Conservation (phyloP, 2,329 filamentous ascomycete genomes). For the Alternaria arborescens region DNA sequence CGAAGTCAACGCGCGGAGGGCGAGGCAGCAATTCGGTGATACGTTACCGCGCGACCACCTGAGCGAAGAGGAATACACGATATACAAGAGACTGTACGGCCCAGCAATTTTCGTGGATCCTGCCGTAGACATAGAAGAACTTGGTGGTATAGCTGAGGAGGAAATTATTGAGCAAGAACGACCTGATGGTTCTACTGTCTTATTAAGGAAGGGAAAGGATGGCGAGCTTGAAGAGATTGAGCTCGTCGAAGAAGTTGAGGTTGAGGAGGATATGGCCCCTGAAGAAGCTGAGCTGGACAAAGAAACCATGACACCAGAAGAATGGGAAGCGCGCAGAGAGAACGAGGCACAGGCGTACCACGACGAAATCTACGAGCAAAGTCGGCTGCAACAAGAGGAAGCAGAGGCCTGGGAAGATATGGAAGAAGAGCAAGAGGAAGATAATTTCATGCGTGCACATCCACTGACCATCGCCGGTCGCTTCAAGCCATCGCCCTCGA, state of each 20-base stretch:
- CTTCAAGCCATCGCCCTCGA: slow-evolving; percentile 76
- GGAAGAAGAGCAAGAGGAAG: slow-evolving; percentile 41
- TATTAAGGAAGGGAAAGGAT: slow-evolving; percentile 65
- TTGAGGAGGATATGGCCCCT: slow-evolving; percentile 10
- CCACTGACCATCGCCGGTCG: slow-evolving; percentile 77
- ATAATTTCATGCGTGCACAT: slow-evolving; percentile 69
- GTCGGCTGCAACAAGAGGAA: slow-evolving; percentile 53
- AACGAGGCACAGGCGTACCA: slow-evolving; percentile 44
- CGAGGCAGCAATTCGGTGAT: slow-evolving; percentile 79
- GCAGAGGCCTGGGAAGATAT: slow-evolving; percentile 48
- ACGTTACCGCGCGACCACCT: slow-evolving; percentile 76
- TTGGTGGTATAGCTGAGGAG: slow-evolving; percentile 59
- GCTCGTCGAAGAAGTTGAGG: slow-evolving; percentile 28
- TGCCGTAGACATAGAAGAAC: slow-evolving; percentile 56
- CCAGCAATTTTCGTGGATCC: slow-evolving; percentile 71
- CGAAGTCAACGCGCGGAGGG: slow-evolving; percentile 73
- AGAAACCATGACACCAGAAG: slow-evolving; percentile 38
- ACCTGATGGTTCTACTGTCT: slow-evolving; percentile 42
- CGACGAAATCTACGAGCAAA: slow-evolving; percentile 52
- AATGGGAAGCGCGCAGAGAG: slow-evolving; percentile 48
- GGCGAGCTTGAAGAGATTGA: slow-evolving; percentile 71
- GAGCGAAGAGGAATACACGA: slow-evolving; percentile 71
- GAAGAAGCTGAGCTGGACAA: slow-evolving; percentile 37
- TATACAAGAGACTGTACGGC: slow-evolving; percentile 86
- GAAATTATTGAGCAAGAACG: slow-evolving; percentile 50